Base-by-base conservation (phyloP, 331 rosid genomes). In the Dryas integrifolia region DNA sequence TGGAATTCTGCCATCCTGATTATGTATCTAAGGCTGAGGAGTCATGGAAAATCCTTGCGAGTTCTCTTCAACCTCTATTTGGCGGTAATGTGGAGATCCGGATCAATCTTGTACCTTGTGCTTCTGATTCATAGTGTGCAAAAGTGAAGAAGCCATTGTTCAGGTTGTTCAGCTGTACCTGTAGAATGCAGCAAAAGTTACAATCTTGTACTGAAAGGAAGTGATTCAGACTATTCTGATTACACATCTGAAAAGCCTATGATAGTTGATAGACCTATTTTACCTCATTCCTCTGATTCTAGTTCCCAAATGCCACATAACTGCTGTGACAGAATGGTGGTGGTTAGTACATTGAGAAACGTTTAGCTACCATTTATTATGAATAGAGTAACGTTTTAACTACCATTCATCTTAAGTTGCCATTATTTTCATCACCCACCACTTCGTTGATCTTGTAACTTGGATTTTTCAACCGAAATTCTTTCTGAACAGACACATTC, bases 1-100 rank as follows among this genome's bases (percentile, higher is more conserved):
- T 92, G 85, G 88, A 90, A 67, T 90, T 90, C 81, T 74, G 57
- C 72, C 96, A 65, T 53, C 88, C 76, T 14, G 80, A 72, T 52
- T 64, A 80, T 21, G 87, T 81, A 63, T 67, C 81, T 12, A 85
- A 70, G 82, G 97, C 90, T 6, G 89, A 88, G 76, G 24, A 82
- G 81, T 86, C 87, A 39, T 86, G 90, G 96, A 88, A 88, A 82
- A 66, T 75, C 82, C 88, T 92, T 44, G 93, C 92, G 70, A 86
- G 79, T 72, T 86, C 76, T 44, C 89, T 89, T 52, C 96, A 86
- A 73, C 72, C 78, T 43, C 69, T 85, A 63, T 78, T 89, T 51
- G 90, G 91, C n/a, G 80, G 88, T 67, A 88, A 88, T 75, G 87
- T 92, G 51, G 97, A 89, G 83, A 84, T 89, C 82, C 24, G 92